Base-by-base conservation (phyloP, 164 flowering plant species). In the Magnolia kwangsiensis region DNA sequence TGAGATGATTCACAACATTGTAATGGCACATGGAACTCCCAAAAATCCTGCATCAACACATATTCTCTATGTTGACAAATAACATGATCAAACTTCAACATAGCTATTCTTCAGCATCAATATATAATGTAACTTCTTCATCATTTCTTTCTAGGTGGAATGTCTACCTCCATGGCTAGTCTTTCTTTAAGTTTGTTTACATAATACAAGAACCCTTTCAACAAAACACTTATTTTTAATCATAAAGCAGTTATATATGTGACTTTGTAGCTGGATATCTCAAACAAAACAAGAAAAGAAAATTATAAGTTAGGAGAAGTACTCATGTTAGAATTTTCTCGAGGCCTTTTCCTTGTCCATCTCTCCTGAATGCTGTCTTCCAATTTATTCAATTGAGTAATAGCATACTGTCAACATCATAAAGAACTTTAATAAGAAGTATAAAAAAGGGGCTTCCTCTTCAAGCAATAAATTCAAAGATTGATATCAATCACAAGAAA, bases 341-440 rank as follows among this genome's bases (percentile, higher is more conserved):
- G 87, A 71, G 90, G 86, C 78, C 68, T 89, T 82, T 84, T 90
- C 84, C 74, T 82, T 59, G 82, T 76, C 99, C 99, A 94, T 51
- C 85, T 84, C 78, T 90, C 93, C 90, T 89, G 86, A 64, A 96
- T 94, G 89, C 90, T 92, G 61, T 94, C 98, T 86, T 96, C 99
- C 89, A 96, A 78, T 78, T 87, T 94, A 81, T 82, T 91, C 73
- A 96, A 85, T 51, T 96, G 99, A 83, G 91, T 92, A 67, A 94
- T 84, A 59, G 95, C 98, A 85, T 96, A 94, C 98, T 96, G 90
- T 78, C 11, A 68, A 69, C 45, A 73, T 21, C 49, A 75, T 8
- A 76, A 75, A 75, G 63, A 76, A 50, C 50, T 61, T 16, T 37
- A 27, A 74, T 78, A 72, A 82, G 76, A 78, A 68, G 4, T 20